Evolutionary conservation across 345 rosid genomes (phyloP), one percentile per base, ranked within the genome.

Genomic region (Corchorus capsularis): DNA sequence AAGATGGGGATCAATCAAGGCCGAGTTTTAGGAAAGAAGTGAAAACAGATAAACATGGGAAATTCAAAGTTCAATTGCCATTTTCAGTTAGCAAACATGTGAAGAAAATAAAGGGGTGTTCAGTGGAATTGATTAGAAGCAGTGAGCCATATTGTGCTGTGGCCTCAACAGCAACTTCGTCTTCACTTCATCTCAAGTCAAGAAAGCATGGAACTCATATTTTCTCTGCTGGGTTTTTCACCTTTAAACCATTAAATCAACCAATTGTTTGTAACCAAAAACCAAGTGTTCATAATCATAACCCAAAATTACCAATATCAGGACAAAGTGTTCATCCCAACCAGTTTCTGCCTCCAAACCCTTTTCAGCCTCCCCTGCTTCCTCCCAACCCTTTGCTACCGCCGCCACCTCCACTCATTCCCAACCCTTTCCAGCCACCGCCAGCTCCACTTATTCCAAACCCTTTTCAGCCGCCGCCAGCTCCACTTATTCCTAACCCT

Each of bases 161-260:
- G 69, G 93, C 98, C 62, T 89, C 98, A 16, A 69, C 88, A 14
- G 91, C 93, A 2, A 81, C 89, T 13, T 87, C 97, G 0, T 84
- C 96, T 27, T 84, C 89, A 20, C 84, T 92, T 16, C 91, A 74
- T 45, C 84, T 95, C 32, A 90, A 82, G 82, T 79, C 89, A 2
- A 83, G 83, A 63, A 85, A 82, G 64, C 79, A 81, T 2, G 91
- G 93, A 66, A 71, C 75, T 5, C 84, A 86, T 14, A 77, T 96
- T 39, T 96, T 92, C 90, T 96, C 96, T 3, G 96, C 99, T n/a
- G 99, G 99, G 0, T 83, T 88, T 81, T 93, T 93, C 85, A 81
- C 93, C 61, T 93, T 96, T 87, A 96, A 86, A 86, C 99, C 98
- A 0, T 72, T 79, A 22, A 88, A 79, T 10, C 96, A 80, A 72